A percentile compares a stretch with the other conserved stretches of the same genome.
Evolutionary conservation across 371 early-diverging fungal species (phyloP).

Genomic region (Mortierella sp.): DNA sequence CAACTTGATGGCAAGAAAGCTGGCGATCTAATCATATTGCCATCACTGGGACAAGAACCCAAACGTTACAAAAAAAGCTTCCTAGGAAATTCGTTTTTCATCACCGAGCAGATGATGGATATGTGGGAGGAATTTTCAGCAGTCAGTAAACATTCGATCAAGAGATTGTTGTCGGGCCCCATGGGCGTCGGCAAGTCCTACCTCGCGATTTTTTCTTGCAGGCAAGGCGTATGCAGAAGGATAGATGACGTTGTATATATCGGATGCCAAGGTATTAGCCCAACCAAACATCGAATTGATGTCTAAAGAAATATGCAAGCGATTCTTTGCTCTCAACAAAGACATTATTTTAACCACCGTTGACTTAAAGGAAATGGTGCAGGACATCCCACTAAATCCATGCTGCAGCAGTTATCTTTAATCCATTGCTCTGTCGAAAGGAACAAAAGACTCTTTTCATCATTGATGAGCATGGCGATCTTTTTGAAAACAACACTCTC

Average conservation of each 20-base stretch:
- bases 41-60: constrained; percentile 31
- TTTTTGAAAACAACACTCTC: constrained; percentile 24
- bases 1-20: constrained; percentile 14
- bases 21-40: constrained; percentile 29
- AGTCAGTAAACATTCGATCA: background rate
- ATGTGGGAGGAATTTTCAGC: background rate
- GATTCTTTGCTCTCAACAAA: constrained; percentile 32
- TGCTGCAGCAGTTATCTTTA: constrained; percentile 10
- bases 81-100: constrained; percentile 15
- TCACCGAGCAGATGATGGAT: constrained; percentile 6
- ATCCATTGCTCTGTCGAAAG: background rate
- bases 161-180: background rate
- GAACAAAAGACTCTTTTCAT: constrained; percentile 27
- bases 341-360: constrained; percentile 38
- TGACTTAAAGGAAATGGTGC: constrained; percentile 16
- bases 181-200: constrained; percentile 35
- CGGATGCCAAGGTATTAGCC: constrained; percentile 25
- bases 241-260: constrained; percentile 27
- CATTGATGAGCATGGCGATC: constrained; percentile 36
- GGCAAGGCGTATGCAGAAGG: constrained; percentile 35
- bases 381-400: background rate
- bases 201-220: constrained; percentile 36
- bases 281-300: background rate
- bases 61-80: constrained; percentile 32
- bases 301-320: constrained; percentile 21